These are phyloP conservation scores for Cajanus cajan DNA, from an alignment of 306 rosid genomes.

Conservation along the genomic window DNA sequence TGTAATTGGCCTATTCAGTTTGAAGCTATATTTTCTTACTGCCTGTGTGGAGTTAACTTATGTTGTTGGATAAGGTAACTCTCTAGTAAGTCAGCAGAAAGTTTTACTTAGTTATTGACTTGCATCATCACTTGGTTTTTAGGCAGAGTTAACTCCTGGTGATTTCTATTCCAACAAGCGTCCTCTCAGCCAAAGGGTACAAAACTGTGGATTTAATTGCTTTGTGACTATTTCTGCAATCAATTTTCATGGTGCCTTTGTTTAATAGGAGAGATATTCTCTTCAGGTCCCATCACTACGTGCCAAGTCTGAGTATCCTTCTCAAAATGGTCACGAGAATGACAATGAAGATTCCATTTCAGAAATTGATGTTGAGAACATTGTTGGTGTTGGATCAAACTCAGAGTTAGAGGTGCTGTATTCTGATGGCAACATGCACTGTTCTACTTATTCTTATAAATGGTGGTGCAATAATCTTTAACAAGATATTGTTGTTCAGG, in stretches of 20 bases:
- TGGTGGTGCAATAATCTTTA: constrained; percentile 29
- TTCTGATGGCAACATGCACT: constrained; percentile 24
- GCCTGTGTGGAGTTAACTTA: constrained; percentile 10
- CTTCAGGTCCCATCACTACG: constrained; percentile 46
- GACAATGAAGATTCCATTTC: constrained; percentile 67
- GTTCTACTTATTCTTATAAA: constrained; percentile 16
- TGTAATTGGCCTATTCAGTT: not conserved
- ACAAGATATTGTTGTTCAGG: constrained; percentile 49
- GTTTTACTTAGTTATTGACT: constrained; percentile 28
- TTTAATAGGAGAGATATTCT: constrained; percentile 47
- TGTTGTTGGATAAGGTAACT: constrained; percentile 1
- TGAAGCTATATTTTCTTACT: not conserved
- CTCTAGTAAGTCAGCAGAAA: not conserved
- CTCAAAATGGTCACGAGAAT: constrained; percentile 52
- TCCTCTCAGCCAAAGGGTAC: constrained; percentile 62
- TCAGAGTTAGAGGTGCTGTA: constrained; percentile 80
- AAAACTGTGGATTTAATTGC: not conserved
- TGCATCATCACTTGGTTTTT: constrained; percentile 23
- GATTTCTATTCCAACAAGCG: constrained; percentile 81
- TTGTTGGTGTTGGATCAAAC: constrained; percentile 78
- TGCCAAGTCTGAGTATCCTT: constrained; percentile 49
- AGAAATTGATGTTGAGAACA: constrained; percentile 72
- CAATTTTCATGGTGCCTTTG: constrained; percentile 16
- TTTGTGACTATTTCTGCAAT: constrained; percentile 4
- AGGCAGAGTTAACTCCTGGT: constrained; percentile 87